Evolutionary conservation across 148 eudicot species (phyloP).

Genomic region (Suaeda aralocaspica): DNA sequence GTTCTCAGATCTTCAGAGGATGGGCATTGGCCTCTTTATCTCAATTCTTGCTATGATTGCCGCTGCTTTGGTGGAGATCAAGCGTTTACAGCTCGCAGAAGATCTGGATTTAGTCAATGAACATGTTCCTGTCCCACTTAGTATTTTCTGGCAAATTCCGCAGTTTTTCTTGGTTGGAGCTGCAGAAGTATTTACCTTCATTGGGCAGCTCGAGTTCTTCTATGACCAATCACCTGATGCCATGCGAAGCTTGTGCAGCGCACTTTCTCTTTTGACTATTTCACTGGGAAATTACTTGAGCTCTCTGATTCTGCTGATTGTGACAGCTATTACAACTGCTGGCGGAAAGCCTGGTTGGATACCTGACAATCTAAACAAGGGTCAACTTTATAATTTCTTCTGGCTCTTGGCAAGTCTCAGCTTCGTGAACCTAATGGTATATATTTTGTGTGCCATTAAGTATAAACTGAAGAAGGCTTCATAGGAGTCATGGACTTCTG

Average conservation of each 20-base stretch:
- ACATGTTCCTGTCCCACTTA: constrained; percentile 39
- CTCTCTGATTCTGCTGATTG: constrained; percentile 41
- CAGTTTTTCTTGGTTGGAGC: constrained; percentile 46
- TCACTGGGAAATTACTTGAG: constrained; percentile 50
- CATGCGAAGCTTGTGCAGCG: constrained; percentile 63
- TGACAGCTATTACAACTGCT: constrained; percentile 33
- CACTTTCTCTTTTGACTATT: constrained; percentile 38
- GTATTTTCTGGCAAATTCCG: constrained; percentile 54
- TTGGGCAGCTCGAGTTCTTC: constrained; percentile 56
- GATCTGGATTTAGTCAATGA: constrained; percentile 31
- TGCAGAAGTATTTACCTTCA: constrained; percentile 47
- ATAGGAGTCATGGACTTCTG: neutral
- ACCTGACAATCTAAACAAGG: constrained; percentile 46
- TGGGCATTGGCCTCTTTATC: constrained; percentile 57
- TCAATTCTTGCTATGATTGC: constrained; percentile 45
- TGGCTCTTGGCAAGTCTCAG: constrained; percentile 54
- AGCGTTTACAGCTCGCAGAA: constrained; percentile 37
- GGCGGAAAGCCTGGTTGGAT: constrained; percentile 55
- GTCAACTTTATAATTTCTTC: constrained; percentile 55
- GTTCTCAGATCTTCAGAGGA: constrained; percentile 48
- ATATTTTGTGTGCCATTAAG: constrained; percentile 31
- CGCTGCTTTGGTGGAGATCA: constrained; percentile 48
- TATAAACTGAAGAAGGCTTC: constrained; percentile 45
- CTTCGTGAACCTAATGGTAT: constrained; percentile 39
- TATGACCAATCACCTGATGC: constrained; percentile 61